Conservation (phyloP, 768 basidiomycete genomes). For the Xerocomellus intermedius region DNA sequence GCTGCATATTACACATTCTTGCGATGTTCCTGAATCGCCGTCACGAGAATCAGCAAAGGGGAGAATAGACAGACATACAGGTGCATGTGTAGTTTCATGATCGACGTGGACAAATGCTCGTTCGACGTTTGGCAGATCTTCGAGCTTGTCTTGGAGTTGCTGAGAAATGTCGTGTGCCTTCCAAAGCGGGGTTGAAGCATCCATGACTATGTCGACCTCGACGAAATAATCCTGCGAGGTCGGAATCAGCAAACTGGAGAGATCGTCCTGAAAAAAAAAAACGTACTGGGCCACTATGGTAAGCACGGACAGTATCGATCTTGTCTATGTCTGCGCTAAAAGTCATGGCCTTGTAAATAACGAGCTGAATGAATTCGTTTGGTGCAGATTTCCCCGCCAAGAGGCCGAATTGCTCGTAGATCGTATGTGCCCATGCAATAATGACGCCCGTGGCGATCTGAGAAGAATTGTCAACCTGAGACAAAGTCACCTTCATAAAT, state of each 20-base stretch:
- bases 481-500: slow-evolving; percentile 1
- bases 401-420: slow-evolving; percentile 78
- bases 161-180: slow-evolving; percentile 86
- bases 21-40: slow-evolving; percentile 41
- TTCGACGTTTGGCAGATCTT: slow-evolving; percentile 85
- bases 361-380: slow-evolving; percentile 83
- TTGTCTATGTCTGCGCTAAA: slow-evolving; percentile 84
- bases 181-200: slow-evolving; percentile 83
- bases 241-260: neutral
- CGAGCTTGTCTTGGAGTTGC: slow-evolving; percentile 84
- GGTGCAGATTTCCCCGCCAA: slow-evolving; percentile 93
- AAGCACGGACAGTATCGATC: slow-evolving; percentile 90
- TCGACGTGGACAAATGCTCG: slow-evolving; percentile 95
- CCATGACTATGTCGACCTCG: slow-evolving; percentile 94
- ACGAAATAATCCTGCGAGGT: slow-evolving; percentile 77
- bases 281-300: slow-evolving; percentile 80
- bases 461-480: neutral
- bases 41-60: neutral
- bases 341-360: slow-evolving; percentile 88
- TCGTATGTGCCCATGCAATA: slow-evolving; percentile 69
- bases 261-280: neutral
- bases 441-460: slow-evolving; percentile 83
- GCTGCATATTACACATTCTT: slow-evolving; percentile 27
- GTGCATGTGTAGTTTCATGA: slow-evolving; percentile 83
- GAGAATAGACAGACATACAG: slow-evolving; percentile 37